Evolutionary conservation across 139 green algal species (phyloP).

Genomic region (Chlorella ohadii): DNA sequence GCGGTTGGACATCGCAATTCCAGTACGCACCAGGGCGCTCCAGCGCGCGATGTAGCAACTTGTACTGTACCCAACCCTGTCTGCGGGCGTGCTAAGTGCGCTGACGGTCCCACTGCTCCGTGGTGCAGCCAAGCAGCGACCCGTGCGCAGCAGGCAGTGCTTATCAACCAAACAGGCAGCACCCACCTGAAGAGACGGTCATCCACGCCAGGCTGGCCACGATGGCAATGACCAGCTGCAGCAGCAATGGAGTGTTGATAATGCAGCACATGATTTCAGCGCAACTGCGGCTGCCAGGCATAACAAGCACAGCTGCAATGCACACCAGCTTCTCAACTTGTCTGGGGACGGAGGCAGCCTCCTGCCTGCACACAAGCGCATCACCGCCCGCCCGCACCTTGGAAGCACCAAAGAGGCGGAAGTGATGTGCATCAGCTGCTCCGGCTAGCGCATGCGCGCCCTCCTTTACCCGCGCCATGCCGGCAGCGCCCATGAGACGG

Average conservation of each 20-base stretch:
- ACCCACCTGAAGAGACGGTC: conserved; percentile 50
- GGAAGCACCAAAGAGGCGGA: conserved; percentile 14
- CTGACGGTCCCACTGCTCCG: no score
- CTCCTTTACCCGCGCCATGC: not conserved
- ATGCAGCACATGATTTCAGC: not conserved
- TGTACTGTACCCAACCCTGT: no score
- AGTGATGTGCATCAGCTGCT: conserved; percentile 5
- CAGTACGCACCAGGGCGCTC: no score
- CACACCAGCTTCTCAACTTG: not conserved
- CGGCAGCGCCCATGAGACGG: no score
- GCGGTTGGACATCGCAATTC: no score
- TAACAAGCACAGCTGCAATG: not conserved
- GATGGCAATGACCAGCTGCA: conserved; percentile 32
- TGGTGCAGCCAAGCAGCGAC: no score
- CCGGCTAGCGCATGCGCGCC: no score
- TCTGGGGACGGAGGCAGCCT: no score
- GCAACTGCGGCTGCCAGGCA: not conserved
- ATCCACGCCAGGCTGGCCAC: conserved; percentile 71
- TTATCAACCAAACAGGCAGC: no score
- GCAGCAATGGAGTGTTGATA: not conserved
- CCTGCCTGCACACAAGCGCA: not conserved
- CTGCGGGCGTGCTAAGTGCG: no score
- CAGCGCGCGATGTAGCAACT: no score
- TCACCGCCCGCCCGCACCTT: not conserved
- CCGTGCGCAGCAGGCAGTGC: no score